These are phyloP conservation scores for Raddia distichophylla DNA, from an alignment of 176 grass and related monocot species.

Conservation along the genomic window DNA sequence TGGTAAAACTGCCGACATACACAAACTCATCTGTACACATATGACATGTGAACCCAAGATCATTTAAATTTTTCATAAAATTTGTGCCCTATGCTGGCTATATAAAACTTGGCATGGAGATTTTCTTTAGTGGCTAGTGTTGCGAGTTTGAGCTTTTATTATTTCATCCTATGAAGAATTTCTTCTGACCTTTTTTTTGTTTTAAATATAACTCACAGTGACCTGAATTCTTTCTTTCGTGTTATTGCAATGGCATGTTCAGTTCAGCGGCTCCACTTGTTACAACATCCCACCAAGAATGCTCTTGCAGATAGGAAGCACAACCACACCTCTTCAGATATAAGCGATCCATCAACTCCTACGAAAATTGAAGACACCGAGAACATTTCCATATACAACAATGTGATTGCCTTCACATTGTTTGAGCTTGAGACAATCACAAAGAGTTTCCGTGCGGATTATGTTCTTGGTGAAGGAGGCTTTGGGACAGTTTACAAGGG, in stretches of 20 bases:
- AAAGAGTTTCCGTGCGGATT: slow-evolving; percentile 93
- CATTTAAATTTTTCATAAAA: background rate
- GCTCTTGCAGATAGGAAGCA: slow-evolving; percentile 66
- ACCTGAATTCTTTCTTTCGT: slow-evolving; percentile 26
- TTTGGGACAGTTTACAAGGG: slow-evolving; percentile 99
- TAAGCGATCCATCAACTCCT: slow-evolving; percentile 78
- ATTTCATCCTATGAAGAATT: background rate
- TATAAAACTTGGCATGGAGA: background rate
- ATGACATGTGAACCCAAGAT: background rate
- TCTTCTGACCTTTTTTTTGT: background rate
- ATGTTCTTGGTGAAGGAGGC: slow-evolving; percentile 95
- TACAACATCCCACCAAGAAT: slow-evolving; percentile 75
- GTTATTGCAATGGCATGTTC: slow-evolving; percentile 35
- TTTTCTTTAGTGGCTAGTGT: background rate
- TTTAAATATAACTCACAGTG: background rate
- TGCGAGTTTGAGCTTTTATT: background rate
- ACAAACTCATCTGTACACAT: background rate
- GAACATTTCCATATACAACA: slow-evolving; percentile 94
- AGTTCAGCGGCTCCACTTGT: slow-evolving; percentile 96
- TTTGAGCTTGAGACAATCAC: slow-evolving; percentile 98
- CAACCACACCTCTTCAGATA: slow-evolving; percentile 65
- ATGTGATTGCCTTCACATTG: slow-evolving; percentile 92
- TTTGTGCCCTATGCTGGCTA: background rate
- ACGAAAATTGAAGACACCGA: slow-evolving; percentile 80
- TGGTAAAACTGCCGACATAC: background rate